Evolutionary conservation across 805 yeast genomes (phyloP), one percentile per base, ranked within the genome.

Genomic region (Metschnikowia vanudenii): DNA sequence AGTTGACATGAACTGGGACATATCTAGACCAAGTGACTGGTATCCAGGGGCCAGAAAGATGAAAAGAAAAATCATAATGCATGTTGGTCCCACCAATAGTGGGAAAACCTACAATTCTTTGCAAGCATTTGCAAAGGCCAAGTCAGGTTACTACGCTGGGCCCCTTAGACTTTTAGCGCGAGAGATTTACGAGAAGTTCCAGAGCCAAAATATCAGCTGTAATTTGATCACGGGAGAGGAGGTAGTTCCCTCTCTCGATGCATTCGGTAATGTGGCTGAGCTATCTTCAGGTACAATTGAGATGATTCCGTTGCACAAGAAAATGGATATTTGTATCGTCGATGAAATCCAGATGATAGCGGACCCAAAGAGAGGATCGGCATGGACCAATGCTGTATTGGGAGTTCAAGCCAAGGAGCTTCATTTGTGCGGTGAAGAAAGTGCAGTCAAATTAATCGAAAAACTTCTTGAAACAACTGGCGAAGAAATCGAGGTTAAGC

Each of bases 321-420:
- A 77, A 31, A 81, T 84, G 74, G 99, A 94, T 54, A 85, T 90
- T 18, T 91, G 94, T 43, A 91, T 94, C 17, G 78, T 94, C 22
- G 99, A 94, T 69, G 99, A 94, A 63, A 92, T 94, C 53, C 99
- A 94, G 64, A 90, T 94, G 98, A 81, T 94, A 55, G 81, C 80
- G 1, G 96, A 91, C 59, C 69, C 71, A 7, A 69, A 68, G 14
- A 68, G 99, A 52, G 99, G 99, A 0, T 82, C 87, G 69, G 96
- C 97, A 0, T 94, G 99, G 98, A 85, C 97, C 0, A 81, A 82
- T 55, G 97, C 96, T 0, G 69, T 94, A 1, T 68, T 94, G 29
- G 98, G 98, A 3, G 94, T 83, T 0, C 78, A 79, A 49, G 95
- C 97, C 3, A 81, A 81, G 45, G 96, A 89, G 53, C 71, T 94